Percentiles rank a stretch among this genome's conserved stretches.
Evolutionary conservation across 1,284 basidiomycete genomes (phyloP).

Genomic region (Pseudozyma hubeiensis): DNA sequence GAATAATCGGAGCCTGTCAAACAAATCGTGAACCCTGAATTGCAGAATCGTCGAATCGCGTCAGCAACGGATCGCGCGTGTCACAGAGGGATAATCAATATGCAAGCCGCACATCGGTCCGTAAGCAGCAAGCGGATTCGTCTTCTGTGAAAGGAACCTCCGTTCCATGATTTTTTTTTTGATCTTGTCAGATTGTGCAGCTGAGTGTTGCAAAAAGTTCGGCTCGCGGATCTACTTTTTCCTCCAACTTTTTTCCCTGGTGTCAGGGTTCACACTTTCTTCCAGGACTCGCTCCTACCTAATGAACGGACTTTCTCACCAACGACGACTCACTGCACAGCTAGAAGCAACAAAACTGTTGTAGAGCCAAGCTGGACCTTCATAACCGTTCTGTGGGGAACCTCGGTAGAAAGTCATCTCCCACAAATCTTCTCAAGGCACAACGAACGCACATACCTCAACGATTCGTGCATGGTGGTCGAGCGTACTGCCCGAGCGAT

Average conservation of each 20-base stretch:
- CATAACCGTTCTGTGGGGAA: too few species aligned
- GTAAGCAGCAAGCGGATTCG: not conserved
- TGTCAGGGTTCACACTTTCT: not conserved
- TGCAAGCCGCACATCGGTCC: not conserved
- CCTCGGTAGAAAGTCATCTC: too few species aligned
- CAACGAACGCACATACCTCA: not conserved
- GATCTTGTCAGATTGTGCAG: not conserved
- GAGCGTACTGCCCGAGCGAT: slow-evolving; percentile 20
- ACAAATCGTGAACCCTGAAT: not conserved
- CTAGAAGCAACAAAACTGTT: too few species aligned
- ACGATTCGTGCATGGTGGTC: slow-evolving; percentile 28
- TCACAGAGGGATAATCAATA: not conserved
- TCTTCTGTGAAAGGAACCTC: not conserved
- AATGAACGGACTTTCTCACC: too few species aligned
- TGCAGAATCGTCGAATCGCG: not conserved
- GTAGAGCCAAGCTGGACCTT: too few species aligned
- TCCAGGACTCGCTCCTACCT: not conserved
- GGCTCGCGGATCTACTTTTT: not conserved
- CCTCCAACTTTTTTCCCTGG: not conserved
- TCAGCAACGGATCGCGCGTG: slow-evolving; percentile 4
- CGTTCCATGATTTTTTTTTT: too few species aligned
- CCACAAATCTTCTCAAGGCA: not conserved
- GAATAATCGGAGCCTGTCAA: not conserved
- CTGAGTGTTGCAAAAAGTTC: not conserved
- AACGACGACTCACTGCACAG: too few species aligned